Base-by-base conservation (phyloP, 2,329 filamentous ascomycete genomes). In the Aspergillus japonicus region DNA sequence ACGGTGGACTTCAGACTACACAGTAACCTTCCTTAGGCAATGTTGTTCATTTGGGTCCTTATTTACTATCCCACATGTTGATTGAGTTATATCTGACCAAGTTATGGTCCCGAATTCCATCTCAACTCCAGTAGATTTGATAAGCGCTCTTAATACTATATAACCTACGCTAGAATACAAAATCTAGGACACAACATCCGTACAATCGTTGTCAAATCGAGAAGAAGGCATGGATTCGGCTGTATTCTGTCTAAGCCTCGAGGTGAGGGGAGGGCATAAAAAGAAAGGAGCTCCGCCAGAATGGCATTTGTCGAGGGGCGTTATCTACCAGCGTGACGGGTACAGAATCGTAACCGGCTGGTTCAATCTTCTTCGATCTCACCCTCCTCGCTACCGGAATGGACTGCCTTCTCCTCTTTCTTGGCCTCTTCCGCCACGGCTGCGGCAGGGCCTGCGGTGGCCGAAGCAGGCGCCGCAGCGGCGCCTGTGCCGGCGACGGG, bases 351-450 rank as follows among this genome's bases (percentile, higher is more conserved):
- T 35, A 16, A 35, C 33, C 33, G 12, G 52, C 29, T 31, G 7
- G 55, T 50, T 66, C 70, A 81, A 62, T 81, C 80, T 81, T 98
- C 93, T 77, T 96, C 95, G 69, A 99, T 98, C 80, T 99, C 95
- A 55, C 95, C 95, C 77, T 99, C 95, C 78, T 99, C 95, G 71
- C 93, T 97, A 56, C 95, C 95, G 60, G 90, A 94, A 70, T 90
- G 88, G 58, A 92, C 82, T 5, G 77, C 77, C 64, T 78, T 79
- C 54, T 81, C 81, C 62, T 81, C 80, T 69, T 71, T 68, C 63
- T 71, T 75, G 29, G 56, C 63, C 35, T 73, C 72, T 12, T 72
- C 69, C 54, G 47, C 54, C 2, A 52, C 49, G n/a, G 49, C n/a
- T 19, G 23, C 49, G 7, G 26, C 49, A 14, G 26, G 24, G 4